phyloP scores from a whole-genome alignment of 345 rosid genomes.

The Hirschfeldia incana region DNA sequence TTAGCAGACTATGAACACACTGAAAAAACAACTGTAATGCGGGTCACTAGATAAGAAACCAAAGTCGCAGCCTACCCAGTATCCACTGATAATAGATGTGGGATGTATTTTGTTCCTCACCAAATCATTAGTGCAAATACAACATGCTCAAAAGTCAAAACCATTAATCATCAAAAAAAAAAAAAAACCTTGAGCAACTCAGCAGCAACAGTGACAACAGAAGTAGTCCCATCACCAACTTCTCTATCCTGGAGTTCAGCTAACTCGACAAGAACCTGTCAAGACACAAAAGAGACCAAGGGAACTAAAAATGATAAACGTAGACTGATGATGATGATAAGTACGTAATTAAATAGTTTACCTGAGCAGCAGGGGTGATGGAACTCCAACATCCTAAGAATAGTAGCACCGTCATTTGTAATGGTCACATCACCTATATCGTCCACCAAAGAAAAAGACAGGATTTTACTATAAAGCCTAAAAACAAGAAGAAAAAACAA shows the following conservation, averaged over 20 bases:
- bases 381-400: conserved; percentile 88
- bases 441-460: conserved; percentile 54
- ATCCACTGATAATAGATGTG: conserved; percentile 94
- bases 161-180: conserved; percentile 5
- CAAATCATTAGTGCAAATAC: conserved; percentile 78
- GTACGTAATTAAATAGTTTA: conserved; percentile 8
- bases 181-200: conserved; percentile 45
- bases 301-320: not conserved
- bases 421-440: conserved; percentile 94
- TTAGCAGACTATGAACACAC: conserved; percentile 3
- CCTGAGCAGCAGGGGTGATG: conserved; percentile 99
- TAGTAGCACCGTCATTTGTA: conserved; percentile 92
- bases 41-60: not conserved
- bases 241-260: conserved; percentile 98
- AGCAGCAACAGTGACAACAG: conserved; percentile 93
- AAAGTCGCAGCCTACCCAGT: conserved; percentile 55
- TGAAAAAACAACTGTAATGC: not conserved
- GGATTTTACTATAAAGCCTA: not conserved
- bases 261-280: conserved; percentile 93
- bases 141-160: not conserved
- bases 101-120: conserved; percentile 98
- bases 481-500: not conserved
- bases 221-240: conserved; percentile 98
- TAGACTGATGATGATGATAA: not conserved
- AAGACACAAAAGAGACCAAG: not conserved